Base-by-base conservation (phyloP, 345 rosid genomes). In the Citropsis articulata region DNA sequence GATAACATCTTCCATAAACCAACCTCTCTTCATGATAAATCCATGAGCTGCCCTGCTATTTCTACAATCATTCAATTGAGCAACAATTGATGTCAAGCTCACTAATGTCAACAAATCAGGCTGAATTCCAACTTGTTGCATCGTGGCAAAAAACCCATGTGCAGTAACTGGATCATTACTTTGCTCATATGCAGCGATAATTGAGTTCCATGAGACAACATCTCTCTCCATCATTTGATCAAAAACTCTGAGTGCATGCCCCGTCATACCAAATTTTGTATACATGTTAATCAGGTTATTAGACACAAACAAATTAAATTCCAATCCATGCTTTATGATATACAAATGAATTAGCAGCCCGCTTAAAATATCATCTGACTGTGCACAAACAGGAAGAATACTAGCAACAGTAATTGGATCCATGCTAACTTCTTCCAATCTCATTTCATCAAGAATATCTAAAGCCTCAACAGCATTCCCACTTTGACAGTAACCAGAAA, bases 131-230 rank as follows among this genome's bases (percentile, higher is more conserved):
- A 4, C 75, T 33, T 21, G 66, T 70, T 61, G 78, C 90, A 87
- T 90, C 81, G 75, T 79, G 60, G 81, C 76, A 79, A 87, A 87
- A 28, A 84, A 65, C 30, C 55, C 35, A 53, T 65, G 53, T 35
- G 88, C 93, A 55, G 64, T 79, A 76, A 75, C 45, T 1, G 90
- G 88, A 77, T 87, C 82, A 36, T 84, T 77, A 77, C 87, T 85
- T 82, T 85, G 87, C 80, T 86, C 90, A 53, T 85, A 88, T 64
- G 91, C 93, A 79, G 88, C 83, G 74, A 87, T 87, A 56, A 90
- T 85, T 3, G 90, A 88, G 81, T 90, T 90, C 93, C 93, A 90
- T 5, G 93, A 90, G 56, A 87, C 86, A 68, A 85, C 67, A 79
- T 88, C 91, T 75, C 79, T 86, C 55, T 33, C 77, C 18, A 38